Evolutionary conservation across 2,329 filamentous ascomycete species (phyloP).

Genomic region (Monosporascus sp.): DNA sequence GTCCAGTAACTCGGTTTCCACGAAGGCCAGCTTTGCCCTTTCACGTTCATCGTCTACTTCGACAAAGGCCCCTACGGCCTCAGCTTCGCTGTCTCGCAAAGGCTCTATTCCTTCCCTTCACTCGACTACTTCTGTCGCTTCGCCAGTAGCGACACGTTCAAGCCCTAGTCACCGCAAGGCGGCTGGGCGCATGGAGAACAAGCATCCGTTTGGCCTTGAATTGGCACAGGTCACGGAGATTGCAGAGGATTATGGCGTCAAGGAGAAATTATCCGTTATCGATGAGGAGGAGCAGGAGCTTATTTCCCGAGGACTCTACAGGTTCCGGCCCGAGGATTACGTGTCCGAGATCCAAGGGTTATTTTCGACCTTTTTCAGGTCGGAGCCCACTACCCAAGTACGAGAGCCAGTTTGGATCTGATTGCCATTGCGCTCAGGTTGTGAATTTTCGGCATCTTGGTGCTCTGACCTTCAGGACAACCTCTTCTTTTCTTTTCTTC

Average conservation of each 20-base stretch:
- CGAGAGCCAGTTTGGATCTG: constrained; percentile 44
- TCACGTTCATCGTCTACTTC: constrained; percentile 54
- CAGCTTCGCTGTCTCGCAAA: constrained; percentile 24
- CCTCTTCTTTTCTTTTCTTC: constrained; percentile 1
- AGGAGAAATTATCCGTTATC: constrained; percentile 51
- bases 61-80: constrained; percentile 45
- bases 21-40: constrained; percentile 51
- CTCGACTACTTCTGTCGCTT: constrained; percentile 26
- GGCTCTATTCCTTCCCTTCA: constrained; percentile 25
- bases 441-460: constrained; percentile 2
- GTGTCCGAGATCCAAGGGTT: constrained; percentile 71
- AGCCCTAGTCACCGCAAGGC: constrained; percentile 19
- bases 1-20: constrained; percentile 46
- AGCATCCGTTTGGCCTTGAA: constrained; percentile 77
- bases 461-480: neutral
- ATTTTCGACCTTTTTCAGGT: constrained; percentile 53
- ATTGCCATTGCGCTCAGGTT: constrained; percentile 2
- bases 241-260: constrained; percentile 76
- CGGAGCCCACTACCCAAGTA: constrained; percentile 21
- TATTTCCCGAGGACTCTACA: constrained; percentile 61
- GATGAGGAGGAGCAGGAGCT: constrained; percentile 73
- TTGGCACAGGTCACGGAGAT: constrained; percentile 89
- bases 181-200: constrained; percentile 20
- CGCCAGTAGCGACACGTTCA: constrained; percentile 19
- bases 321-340: constrained; percentile 78